Base-by-base conservation (phyloP, 495 filamentous ascomycete genomes). In the Penicillium roqueforti region DNA sequence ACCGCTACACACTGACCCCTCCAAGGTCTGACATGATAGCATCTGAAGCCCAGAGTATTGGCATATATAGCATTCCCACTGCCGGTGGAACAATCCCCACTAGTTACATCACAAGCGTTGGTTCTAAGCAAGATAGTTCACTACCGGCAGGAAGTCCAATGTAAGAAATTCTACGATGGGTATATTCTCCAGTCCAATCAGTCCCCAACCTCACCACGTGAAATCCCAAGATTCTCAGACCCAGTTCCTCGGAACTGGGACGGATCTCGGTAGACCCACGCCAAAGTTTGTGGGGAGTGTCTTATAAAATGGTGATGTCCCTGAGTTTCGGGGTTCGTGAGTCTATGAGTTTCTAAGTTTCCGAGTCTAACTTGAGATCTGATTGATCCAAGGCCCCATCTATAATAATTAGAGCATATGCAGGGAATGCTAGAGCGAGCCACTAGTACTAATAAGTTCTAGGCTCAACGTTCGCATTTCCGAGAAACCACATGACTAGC, bases 221-320 rank as follows among this genome's bases (percentile, higher is more conserved):
- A 63, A 58, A 26, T 25, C 46, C 8, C 29, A 8, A 31, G 14
- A 7, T 23, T 18, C 16, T 29, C 26, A 40, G 36, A 20, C 61
- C 63, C 58, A 48, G 61, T 51, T 7, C 56, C 58, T 56, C 54
- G 63, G 56, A 44, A 50, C 48, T 53, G 58, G 61, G 61, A 26
- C 55, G 54, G 61, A 62, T 67, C 58, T 67, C 58, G 58, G 60
- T 58, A 59, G 63, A 64, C 62, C 63, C 58, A 64, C 63, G 55
- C 40, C 8, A 28, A 46, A 56, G 40, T 39, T 63, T 63, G 43
- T 32, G 45, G 54, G 61, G 54, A 59, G 53, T 49, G 47, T 58
- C 48, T 28, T 47, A 36, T 34, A 53, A 44, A 42, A 45, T n/a
- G n/a, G 47, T 48, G 36, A 49, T 50, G 54, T 14, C 57, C 48